These are phyloP conservation scores for Phytophthora citricola DNA, from an alignment of 352 stramenopile genomes.

Conservation along the genomic window DNA sequence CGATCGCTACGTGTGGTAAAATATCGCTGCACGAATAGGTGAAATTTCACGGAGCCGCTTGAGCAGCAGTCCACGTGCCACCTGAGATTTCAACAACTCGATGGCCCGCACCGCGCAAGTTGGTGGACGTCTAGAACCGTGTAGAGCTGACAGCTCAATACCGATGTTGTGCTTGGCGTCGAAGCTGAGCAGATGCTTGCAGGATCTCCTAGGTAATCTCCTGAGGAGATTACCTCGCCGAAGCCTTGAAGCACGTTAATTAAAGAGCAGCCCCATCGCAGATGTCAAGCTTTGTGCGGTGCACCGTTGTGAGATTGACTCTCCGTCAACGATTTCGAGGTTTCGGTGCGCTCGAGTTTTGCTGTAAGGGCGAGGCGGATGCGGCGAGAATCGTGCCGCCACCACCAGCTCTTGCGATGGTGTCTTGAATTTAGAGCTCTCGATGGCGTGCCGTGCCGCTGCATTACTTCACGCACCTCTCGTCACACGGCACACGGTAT, in stretches of 20 bases:
- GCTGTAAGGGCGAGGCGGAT: constrained; percentile 16
- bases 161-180: background rate
- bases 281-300: background rate
- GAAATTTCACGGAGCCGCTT: background rate
- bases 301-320: background rate
- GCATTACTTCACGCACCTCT: constrained; percentile 10
- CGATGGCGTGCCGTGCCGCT: constrained; percentile 3
- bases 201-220: background rate
- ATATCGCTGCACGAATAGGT: constrained; percentile 15
- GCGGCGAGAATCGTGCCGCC: background rate
- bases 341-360: constrained; percentile 16
- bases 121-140: background rate
- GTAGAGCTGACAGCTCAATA: background rate
- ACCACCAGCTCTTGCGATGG: constrained; percentile 13
- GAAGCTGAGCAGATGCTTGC: constrained; percentile 6
- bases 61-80: background rate
- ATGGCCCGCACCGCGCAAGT: background rate
- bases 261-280: background rate
- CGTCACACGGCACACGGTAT: background rate
- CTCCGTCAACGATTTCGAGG: constrained; percentile 8
- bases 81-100: constrained; percentile 10
- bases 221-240: background rate
- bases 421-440: constrained; percentile 3
- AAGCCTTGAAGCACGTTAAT: background rate
- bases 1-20: constrained; percentile 13